phyloP scores from a whole-genome alignment of 495 filamentous ascomycete species.

The Chaetomium tenue region DNA sequence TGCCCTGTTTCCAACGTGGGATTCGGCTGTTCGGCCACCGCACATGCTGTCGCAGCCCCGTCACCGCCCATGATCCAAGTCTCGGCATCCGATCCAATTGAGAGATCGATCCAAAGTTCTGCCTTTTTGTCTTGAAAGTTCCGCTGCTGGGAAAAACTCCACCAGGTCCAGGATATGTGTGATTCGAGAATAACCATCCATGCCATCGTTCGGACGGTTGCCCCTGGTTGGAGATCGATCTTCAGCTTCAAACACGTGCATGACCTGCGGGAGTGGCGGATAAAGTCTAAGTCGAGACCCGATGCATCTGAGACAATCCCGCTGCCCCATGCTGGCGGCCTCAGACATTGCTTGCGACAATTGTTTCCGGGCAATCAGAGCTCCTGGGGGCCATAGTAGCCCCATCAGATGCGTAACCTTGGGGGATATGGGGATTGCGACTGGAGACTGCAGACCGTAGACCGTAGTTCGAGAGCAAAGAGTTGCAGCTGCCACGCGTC shows the following conservation, averaged over 20 bases:
- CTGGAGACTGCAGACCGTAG: background rate
- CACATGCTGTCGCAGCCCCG: background rate
- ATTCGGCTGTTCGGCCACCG: conserved; percentile 10
- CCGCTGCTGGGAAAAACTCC: background rate
- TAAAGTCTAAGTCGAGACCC: background rate
- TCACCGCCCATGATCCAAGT: background rate
- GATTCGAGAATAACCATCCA: background rate
- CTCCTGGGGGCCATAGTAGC: background rate
- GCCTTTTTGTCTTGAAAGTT: background rate
- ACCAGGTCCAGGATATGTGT: background rate
- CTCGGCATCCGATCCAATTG: background rate
- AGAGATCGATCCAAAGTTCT: background rate
- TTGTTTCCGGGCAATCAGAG: background rate
- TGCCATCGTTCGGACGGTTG: background rate
- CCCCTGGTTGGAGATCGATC: background rate
- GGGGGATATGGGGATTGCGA: background rate
- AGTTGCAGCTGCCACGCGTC: conserved; percentile 10
- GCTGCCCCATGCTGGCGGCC: background rate
- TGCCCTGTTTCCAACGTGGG: conserved; percentile 22
- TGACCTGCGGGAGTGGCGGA: background rate
- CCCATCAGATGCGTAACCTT: no score
- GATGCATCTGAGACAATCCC: background rate
- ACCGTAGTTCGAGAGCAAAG: background rate
- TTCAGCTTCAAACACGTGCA: background rate
- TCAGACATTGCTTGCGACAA: background rate